Percentiles rank a stretch among this genome's conserved stretches.
These are phyloP conservation scores for Oenanthe javanica DNA, from an alignment of 140 eudicot genomes.

Conservation along the genomic window DNA sequence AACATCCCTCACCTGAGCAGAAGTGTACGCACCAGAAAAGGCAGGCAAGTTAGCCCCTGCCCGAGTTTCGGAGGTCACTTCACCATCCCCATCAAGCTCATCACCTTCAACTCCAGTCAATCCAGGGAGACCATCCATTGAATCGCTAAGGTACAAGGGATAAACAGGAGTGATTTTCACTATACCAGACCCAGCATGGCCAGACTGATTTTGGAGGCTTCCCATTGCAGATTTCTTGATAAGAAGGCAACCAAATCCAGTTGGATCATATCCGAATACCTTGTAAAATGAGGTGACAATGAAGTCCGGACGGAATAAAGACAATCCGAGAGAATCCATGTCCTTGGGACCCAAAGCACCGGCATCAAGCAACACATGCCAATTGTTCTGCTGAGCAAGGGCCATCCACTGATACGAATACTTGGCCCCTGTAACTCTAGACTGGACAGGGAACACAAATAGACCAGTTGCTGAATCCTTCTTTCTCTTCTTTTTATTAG, in stretches of 20 bases:
- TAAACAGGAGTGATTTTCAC: conserved; percentile 90
- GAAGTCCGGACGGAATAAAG: conserved; percentile 90
- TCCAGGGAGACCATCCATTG: conserved; percentile 80
- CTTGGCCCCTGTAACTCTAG: conserved; percentile 92
- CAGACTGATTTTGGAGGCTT: conserved; percentile 88
- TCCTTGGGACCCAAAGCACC: conserved; percentile 99
- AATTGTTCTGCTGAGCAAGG: conserved; percentile 96
- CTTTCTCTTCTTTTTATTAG: conserved; percentile 70
- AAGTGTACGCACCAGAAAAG: conserved; percentile 92
- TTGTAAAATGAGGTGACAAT: conserved; percentile 96
- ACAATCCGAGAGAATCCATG: conserved; percentile 97
- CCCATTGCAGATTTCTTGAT: conserved; percentile 87
- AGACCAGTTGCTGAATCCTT: conserved; percentile 82
- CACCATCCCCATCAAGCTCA: conserved; percentile 52
- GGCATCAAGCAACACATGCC: conserved; percentile 99
- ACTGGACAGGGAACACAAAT: conserved; percentile 94
- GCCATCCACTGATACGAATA: conserved; percentile 99
- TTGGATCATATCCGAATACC: conserved; percentile 93
- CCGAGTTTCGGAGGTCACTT: conserved; percentile 41
- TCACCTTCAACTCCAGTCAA: conserved; percentile 61
- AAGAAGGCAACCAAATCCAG: conserved; percentile 96
- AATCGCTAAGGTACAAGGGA: conserved; percentile 84
- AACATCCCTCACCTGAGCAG: conserved; percentile 93
- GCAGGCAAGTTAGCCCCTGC: conserved; percentile 88
- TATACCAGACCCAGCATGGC: conserved; percentile 90